Evolutionary conservation across 2,329 filamentous ascomycete genomes (phyloP).

Genomic region (Epichloe baconii): DNA sequence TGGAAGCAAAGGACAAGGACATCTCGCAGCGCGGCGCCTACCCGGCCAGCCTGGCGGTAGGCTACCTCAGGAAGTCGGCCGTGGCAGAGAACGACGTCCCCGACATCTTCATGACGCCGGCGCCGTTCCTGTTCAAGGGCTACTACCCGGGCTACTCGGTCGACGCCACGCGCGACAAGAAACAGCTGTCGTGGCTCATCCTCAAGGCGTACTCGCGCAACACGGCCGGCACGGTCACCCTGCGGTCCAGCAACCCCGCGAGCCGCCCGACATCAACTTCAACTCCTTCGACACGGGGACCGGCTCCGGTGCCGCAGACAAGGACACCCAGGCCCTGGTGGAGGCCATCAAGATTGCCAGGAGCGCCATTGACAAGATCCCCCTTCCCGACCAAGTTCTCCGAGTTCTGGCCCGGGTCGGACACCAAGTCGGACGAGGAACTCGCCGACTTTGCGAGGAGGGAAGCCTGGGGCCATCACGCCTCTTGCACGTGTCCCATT

Average conservation of each 20-base stretch:
- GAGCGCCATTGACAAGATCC: constrained; percentile 41
- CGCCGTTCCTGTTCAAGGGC: background rate
- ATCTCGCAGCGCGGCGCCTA: background rate
- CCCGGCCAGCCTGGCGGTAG: background rate
- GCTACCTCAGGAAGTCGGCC: background rate
- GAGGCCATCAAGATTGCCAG: constrained; percentile 11
- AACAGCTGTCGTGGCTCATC: background rate
- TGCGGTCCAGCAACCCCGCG: constrained; percentile 33
- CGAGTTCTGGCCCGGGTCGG: constrained; percentile 7
- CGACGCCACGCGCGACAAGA: background rate
- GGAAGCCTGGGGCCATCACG: constrained; percentile 44
- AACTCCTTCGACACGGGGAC: too few relatives aligned
- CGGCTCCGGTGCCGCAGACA: constrained; percentile 9
- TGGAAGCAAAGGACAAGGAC: constrained; percentile 12
- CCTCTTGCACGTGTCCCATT: constrained; percentile 41
- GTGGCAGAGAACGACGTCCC: background rate
- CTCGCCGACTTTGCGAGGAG: constrained; percentile 29
- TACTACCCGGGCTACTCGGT: background rate
- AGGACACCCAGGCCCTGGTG: constrained; percentile 30
- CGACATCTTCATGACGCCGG: background rate
- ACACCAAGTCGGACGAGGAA: constrained; percentile 3
- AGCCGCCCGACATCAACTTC: too few relatives aligned
- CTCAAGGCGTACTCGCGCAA: background rate
- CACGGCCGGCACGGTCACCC: constrained; percentile 40
- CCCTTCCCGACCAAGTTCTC: constrained; percentile 32